Base-by-base conservation (phyloP, 352 stramenopile species). In the Blastocystis sp. region DNA sequence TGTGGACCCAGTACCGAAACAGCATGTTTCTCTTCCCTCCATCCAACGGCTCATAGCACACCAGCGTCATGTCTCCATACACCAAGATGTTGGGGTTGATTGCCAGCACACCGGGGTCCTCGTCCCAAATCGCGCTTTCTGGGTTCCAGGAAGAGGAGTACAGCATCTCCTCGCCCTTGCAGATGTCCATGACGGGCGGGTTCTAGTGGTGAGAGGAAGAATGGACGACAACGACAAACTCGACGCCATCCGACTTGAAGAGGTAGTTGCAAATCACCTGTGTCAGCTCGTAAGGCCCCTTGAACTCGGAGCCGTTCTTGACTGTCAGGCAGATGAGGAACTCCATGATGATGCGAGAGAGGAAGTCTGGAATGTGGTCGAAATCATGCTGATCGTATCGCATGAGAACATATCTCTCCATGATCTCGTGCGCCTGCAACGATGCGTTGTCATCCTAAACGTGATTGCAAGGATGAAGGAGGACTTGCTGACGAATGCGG, bases 261-360 rank as follows among this genome's bases (percentile, higher is more conserved):
- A 84, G 45, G 14, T 84, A 62, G 38, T 84, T 84, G 45, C 74
- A 84, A n/a, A 69, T 69, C 7, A 84, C 43, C 28, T 84, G 74
- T 2, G 74, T 84, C 19, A 84, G 74, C 21, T 56, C 28, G 60
- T 84, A 84, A 7, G 74, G 74, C 28, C 74, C 74, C 34, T 69
- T 84, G 74, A 69, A 84, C 3, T 84, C 74, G 14, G 38, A 53
- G 17, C 34, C 10, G 40, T n/a, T 67, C 21, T 84, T 45, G 56
- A 84, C 56, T 21, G 53, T 67, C 11, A 84, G 21, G 28, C 48
- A 67, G n/a, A 84, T 84, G 10, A 56, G 59, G 34, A 84, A 84
- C 28, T 84, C 74, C 23, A 69, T 84, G 52, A 67, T 38, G 40
- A 84, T 48, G 23, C 74, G 74, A 28, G 56, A 69, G 28, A 84